These are phyloP conservation scores for Fusarium xyrophilum DNA, from an alignment of 2,329 filamentous ascomycete species.

Conservation along the genomic window DNA sequence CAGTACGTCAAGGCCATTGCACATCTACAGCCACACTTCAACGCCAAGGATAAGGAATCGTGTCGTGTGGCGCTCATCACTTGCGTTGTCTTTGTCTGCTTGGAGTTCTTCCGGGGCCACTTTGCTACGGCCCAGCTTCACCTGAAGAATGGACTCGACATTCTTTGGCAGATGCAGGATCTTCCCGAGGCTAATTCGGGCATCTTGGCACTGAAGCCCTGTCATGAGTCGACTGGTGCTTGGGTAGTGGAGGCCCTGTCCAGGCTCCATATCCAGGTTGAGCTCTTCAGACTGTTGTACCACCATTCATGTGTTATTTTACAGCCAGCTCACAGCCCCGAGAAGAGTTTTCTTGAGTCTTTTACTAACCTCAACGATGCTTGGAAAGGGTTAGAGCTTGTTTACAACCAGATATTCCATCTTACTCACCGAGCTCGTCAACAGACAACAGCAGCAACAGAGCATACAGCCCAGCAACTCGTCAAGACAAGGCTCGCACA, in stretches of 20 bases:
- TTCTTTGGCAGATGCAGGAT: slow-evolving; percentile 50
- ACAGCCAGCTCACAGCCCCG: slow-evolving; percentile 1
- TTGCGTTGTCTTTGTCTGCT: slow-evolving; percentile 29
- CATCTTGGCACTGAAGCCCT: slow-evolving; percentile 12
- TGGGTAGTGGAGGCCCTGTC: slow-evolving; percentile 54
- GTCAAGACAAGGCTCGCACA: slow-evolving; percentile 22
- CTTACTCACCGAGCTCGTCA: slow-evolving; percentile 26
- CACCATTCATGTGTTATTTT: slow-evolving; percentile 21
- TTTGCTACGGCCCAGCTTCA: slow-evolving; percentile 32
- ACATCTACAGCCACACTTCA: slow-evolving; percentile 47
- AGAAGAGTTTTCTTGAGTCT: not conserved
- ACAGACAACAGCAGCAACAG: not conserved
- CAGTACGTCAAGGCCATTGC: slow-evolving; percentile 50
- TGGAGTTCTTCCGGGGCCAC: slow-evolving; percentile 31
- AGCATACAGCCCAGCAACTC: slow-evolving; percentile 12
- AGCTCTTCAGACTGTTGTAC: slow-evolving; percentile 34
- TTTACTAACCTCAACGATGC: slow-evolving; percentile 29
- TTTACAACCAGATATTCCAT: slow-evolving; percentile 36
- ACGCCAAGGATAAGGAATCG: slow-evolving; percentile 37
- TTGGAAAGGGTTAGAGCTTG: slow-evolving; percentile 25
- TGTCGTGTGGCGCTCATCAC: slow-evolving; percentile 49
- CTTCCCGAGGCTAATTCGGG: slow-evolving; percentile 41
- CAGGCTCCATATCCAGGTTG: slow-evolving; percentile 41
- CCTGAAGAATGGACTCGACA: slow-evolving; percentile 28
- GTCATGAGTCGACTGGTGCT: slow-evolving; percentile 46